phyloP scores from a whole-genome alignment of 202 grass and related monocot species.

The Zoysia matrella region DNA sequence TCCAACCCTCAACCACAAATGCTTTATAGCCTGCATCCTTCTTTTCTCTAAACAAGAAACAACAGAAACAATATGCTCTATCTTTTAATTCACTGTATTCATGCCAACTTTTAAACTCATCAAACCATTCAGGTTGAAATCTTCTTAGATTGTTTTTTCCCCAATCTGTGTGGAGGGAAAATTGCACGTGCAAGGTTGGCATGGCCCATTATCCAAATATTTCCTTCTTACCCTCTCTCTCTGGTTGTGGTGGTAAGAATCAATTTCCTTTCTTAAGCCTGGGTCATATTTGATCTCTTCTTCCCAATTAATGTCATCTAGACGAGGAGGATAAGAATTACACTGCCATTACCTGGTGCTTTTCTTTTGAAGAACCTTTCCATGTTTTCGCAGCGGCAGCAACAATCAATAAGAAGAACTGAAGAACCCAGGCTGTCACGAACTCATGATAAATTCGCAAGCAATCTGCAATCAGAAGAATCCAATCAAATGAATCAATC shows the following conservation, averaged over 20 bases:
- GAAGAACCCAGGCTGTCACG: too few relatives aligned
- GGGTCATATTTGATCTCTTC: not conserved
- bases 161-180: not conserved
- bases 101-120: too few relatives aligned
- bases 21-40: too few relatives aligned
- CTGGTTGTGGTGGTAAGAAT: not conserved
- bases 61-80: too few relatives aligned
- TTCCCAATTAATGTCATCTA: not conserved
- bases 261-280: not conserved
- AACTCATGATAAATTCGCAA: too few relatives aligned
- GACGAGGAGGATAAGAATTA: not conserved
- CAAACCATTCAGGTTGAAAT: not conserved
- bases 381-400: too few relatives aligned
- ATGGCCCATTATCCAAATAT: not conserved
- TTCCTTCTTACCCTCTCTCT: not conserved
- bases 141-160: not conserved
- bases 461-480: too few relatives aligned
- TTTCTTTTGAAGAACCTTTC: not conserved
- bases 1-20: too few relatives aligned
- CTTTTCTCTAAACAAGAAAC: too few relatives aligned
- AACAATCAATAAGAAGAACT: too few relatives aligned
- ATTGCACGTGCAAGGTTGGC: not conserved
- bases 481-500: too few relatives aligned
- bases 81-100: too few relatives aligned
- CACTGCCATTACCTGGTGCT: not conserved